Base-by-base conservation (phyloP, 2,329 filamentous ascomycete species). In the Davidsoniella neocaledoniae region DNA sequence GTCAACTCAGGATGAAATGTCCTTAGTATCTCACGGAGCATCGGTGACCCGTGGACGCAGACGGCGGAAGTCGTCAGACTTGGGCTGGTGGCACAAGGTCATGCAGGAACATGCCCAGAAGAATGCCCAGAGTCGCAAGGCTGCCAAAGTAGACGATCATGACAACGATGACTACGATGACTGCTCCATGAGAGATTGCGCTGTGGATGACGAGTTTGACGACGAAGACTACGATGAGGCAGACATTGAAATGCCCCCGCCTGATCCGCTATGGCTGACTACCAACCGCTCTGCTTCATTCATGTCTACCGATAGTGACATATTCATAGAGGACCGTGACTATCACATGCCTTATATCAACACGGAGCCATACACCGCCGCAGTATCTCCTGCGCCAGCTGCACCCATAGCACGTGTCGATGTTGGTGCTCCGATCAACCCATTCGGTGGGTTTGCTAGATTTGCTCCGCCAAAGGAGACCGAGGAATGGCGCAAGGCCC, bases 81-180 rank as follows among this genome's bases (percentile, higher is more conserved):
- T 78, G 57, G 72, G 75, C 47, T 90, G 83, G 79, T 86, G 86
- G 60, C 72, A 91, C 59, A 75, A 80, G 58, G 81, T 86, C 57
- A 84, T 91, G 82, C 82, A 85, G 57, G 74, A 80, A 57, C 82
- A 90, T 63, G 82, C 79, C 47, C 77, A 85, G 56, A 70, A 79
- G 57, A 62, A 79, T 45, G 72, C 78, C 54, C 65, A 71, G 56
- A 69, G 70, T 40, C 65, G 66, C 42, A 45, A 43, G 12, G 43
- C 23, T 10, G 26, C 26, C 10, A 12, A 33, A 33, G 10, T 12
- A 8, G 26, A 42, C 39, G 21, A 10, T 19, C 7, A 43, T 21
- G 21, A n/a, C 6, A 12, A 33, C 26, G 21, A n/a, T 12, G 26
- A 33, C 8, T 33, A 46, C 6, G n/a, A 41, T 7, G 42, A 46